Evolutionary conservation across 345 rosid genomes (phyloP).

Genomic region (Anacardium occidentale): DNA sequence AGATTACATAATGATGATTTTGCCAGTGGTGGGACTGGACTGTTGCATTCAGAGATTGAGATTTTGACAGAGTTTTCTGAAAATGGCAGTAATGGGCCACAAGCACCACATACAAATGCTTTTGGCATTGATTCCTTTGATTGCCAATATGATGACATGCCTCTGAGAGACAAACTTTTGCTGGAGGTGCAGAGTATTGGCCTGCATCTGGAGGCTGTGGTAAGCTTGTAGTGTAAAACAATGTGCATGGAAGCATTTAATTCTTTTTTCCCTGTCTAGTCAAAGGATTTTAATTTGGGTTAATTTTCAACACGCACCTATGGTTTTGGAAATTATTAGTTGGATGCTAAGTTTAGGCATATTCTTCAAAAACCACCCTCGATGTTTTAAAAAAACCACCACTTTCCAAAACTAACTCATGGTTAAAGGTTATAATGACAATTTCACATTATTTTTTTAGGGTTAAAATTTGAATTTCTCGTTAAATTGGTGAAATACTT

Average conservation of each 20-base stretch:
- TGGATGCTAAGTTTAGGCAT: too few relatives aligned
- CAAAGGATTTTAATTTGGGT: neutral
- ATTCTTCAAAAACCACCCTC: too few relatives aligned
- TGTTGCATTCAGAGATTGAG: slow-evolving; percentile 17
- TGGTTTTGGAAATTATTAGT: neutral
- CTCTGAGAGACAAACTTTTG: slow-evolving; percentile 40
- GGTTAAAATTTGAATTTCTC: too few relatives aligned
- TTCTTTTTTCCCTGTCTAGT: slow-evolving; percentile 2
- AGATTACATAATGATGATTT: slow-evolving; percentile 18
- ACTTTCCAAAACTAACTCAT: too few relatives aligned
- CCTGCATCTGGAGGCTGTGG: slow-evolving; percentile 47
- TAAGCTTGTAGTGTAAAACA: slow-evolving; percentile 20
- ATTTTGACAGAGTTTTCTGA: slow-evolving; percentile 20
- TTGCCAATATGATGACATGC: slow-evolving; percentile 38
- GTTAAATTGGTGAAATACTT: too few relatives aligned
- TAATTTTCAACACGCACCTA: neutral
- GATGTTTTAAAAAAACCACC: too few relatives aligned
- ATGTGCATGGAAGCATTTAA: neutral
- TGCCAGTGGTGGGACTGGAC: slow-evolving; percentile 25
- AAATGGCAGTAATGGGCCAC: slow-evolving; percentile 21
- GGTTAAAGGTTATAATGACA: too few relatives aligned
- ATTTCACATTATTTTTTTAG: too few relatives aligned
- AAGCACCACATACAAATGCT: slow-evolving; percentile 15
- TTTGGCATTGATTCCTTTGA: slow-evolving; percentile 25
- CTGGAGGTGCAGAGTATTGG: slow-evolving; percentile 58